Evolutionary conservation across 2,329 filamentous ascomycete species (phyloP).

Genomic region (Leptosphaerulina australis): DNA sequence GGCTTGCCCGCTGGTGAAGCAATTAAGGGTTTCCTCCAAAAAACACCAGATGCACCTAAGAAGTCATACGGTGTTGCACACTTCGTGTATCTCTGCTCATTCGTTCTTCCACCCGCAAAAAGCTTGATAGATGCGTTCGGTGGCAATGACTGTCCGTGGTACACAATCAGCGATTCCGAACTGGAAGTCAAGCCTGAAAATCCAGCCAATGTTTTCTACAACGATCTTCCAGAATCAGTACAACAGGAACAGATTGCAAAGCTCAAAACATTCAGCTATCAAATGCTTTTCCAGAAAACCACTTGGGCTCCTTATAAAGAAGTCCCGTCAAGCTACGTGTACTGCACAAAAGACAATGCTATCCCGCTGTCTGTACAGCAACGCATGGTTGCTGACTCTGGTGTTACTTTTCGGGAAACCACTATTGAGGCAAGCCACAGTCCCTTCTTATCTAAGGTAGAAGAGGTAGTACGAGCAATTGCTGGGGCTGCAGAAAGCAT

Average conservation of each 20-base stretch:
- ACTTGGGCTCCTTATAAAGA: conserved; percentile 2
- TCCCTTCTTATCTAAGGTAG: conserved; percentile 4
- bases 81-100: background rate
- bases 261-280: background rate
- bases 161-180: background rate
- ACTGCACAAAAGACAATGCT: background rate
- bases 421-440: conserved; percentile 5
- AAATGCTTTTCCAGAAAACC: conserved; percentile 4
- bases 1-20: conserved; percentile 4
- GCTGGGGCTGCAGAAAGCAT: conserved; percentile 16
- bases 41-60: background rate
- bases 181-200: background rate
- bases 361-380: background rate
- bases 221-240: background rate
- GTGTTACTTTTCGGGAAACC: background rate
- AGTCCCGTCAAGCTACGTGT: background rate
- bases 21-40: background rate
- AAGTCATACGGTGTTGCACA: background rate
- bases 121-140: background rate
- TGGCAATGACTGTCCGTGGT: conserved; percentile 1
- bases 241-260: background rate
- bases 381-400: conserved; percentile 1
- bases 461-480: background rate
- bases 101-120: background rate
- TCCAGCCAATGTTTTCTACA: background rate